Evolutionary conservation across 257 asterid species (phyloP), one percentile per base, ranked within the genome.

Genomic region (Rehmannia glutinosa): DNA sequence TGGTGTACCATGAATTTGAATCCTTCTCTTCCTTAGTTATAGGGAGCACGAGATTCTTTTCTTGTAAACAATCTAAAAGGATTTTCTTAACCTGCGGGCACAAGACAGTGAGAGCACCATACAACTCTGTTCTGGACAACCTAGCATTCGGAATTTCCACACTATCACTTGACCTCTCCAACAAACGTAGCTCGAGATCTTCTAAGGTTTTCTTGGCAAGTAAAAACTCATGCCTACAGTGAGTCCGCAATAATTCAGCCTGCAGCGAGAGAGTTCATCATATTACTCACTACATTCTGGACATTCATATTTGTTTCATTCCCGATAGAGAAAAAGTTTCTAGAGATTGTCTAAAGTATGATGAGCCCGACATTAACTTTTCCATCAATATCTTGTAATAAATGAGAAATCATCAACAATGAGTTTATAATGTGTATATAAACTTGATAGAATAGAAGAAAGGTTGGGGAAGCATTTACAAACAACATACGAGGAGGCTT

Each of bases 161-260:
- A 7, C 76, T 36, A 42, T 32, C 51, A 21, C 60, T 67, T 27
- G 84, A 73, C 52, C 66, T 27, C 46, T 81, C 23, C 4, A 19
- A 1, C 6, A 68, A 55, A 62, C 71, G 28, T 68, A 68, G 24
- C 25, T 84, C 77, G 39, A 71, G 69, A 73, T 86, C 83, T 70
- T 83, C 78, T 73, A 88, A 64, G 47, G 78, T 80, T 79, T 68
- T 80, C 79, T 75, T 78, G 60, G 81, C 83, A 41, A 42, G 81
- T 41, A 74, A 68, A 53, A 88, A 70, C 81, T 88, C 97, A 59
- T 46, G 77, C 76, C 76, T 76, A 68, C 99, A 94, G 63, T 80
- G 77, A 35, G 71, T 61, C 81, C 71, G 61, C 56, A 87, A 63
- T 36, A 86, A 64, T 64, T 84, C 91, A 43, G 90, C 97, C 99